Percentiles rank a stretch among this genome's conserved stretches.
Conservation (phyloP, 305 asterid species). For the Fraxinus sp. region DNA sequence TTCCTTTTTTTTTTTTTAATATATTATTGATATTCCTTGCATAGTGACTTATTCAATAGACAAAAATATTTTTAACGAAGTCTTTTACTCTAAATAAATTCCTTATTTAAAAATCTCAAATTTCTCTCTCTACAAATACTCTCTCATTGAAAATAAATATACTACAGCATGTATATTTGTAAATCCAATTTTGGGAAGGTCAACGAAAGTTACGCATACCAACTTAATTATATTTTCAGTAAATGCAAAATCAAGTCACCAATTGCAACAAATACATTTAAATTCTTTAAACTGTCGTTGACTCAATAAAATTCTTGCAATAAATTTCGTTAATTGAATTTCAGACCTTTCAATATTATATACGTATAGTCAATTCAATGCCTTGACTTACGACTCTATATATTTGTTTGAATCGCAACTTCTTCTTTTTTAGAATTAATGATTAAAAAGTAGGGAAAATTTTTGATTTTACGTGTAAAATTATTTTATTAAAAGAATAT, state of each 20-base stretch:
- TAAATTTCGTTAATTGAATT: too few relatives aligned
- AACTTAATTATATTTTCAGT: constrained; percentile 22
- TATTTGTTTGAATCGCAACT: not conserved
- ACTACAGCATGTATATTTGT: not conserved
- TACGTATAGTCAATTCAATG: not conserved
- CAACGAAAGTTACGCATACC: constrained; percentile 41
- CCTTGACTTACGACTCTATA: not conserved
- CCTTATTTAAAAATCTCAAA: not conserved
- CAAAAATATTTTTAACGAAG: not conserved
- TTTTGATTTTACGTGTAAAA: not conserved
- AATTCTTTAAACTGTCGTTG: constrained; percentile 12
- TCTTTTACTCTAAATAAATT: not conserved
- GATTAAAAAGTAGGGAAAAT: not conserved
- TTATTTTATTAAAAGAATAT: not conserved
- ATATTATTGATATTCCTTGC: not conserved
- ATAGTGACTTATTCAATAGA: not conserved
- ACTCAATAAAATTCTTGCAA: constrained; percentile 6
- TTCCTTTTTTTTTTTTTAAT: too few relatives aligned
- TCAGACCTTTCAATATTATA: not conserved
- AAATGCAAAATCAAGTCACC: constrained; percentile 22
- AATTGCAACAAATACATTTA: not conserved
- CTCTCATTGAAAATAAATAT: not conserved
- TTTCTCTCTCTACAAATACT: not conserved
- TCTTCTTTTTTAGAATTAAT: too few relatives aligned
- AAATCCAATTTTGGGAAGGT: constrained; percentile 27